These are phyloP conservation scores for Cyclotella kingstonii DNA, from an alignment of 108 stramenopile genomes.

Conservation along the genomic window DNA sequence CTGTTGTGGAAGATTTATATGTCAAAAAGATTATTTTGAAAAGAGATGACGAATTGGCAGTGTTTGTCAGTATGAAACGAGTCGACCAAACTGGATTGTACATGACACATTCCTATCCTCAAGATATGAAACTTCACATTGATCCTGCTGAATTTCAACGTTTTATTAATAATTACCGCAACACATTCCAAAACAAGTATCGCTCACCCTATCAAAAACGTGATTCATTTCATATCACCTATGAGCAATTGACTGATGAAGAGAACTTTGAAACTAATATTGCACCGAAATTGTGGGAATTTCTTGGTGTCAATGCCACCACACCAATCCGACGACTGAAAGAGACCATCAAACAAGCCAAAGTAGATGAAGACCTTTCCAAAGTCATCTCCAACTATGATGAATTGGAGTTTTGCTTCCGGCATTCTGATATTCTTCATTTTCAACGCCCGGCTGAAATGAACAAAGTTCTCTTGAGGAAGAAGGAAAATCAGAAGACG, in stretches of 20 bases:
- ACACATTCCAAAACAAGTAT: conserved; percentile 36
- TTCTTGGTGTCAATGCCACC: conserved; percentile 24
- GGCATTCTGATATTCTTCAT: conserved; percentile 26
- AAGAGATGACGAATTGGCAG: conserved; percentile 33
- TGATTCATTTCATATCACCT: conserved; percentile 38
- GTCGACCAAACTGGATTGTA: conserved; percentile 34
- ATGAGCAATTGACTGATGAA: conserved; percentile 34
- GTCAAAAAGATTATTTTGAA: conserved; percentile 42
- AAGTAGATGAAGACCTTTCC: conserved; percentile 27
- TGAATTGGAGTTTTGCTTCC: conserved; percentile 38
- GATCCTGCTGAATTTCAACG: conserved; percentile 41
- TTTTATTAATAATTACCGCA: conserved; percentile 36
- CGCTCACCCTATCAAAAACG: conserved; percentile 27
- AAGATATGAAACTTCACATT: conserved; percentile 24
- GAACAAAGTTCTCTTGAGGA: background rate
- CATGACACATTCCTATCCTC: conserved; percentile 41
- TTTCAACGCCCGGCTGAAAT: conserved; percentile 19
- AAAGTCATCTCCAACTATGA: conserved; percentile 29
- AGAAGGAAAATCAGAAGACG: background rate
- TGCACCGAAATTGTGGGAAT: conserved; percentile 27
- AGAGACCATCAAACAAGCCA: conserved; percentile 36
- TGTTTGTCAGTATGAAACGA: conserved; percentile 30
- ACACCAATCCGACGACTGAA: conserved; percentile 7
- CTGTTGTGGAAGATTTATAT: conserved; percentile 33
- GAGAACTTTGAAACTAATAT: conserved; percentile 17